Conservation (phyloP, 352 stramenopile species). For the Phytophthora boehmeriae region DNA sequence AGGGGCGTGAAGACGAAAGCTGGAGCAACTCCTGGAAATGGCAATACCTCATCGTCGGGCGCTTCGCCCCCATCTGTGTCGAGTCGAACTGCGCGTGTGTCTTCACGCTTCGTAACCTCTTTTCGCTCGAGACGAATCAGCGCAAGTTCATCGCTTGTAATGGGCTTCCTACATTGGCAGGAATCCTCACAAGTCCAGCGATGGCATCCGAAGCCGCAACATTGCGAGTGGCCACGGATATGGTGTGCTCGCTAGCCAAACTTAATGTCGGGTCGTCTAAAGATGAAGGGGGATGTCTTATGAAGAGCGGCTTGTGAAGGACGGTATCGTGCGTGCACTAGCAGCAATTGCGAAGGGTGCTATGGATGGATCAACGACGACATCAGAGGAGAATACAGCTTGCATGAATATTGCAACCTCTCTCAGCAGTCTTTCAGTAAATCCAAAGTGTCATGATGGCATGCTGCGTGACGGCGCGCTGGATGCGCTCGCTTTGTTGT, state of each 20-base stretch:
- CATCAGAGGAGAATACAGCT: constrained; percentile 36
- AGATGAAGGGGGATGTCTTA: constrained; percentile 28
- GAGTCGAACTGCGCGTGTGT: constrained; percentile 63
- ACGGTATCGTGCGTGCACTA: constrained; percentile 74
- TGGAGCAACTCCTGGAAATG: constrained; percentile 9
- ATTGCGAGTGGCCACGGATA: constrained; percentile 59
- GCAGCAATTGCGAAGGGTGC: constrained; percentile 60
- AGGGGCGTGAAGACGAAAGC: constrained; percentile 56
- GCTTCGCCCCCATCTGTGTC: constrained; percentile 38
- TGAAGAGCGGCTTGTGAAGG: constrained; percentile 72
- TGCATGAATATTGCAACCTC: constrained; percentile 72
- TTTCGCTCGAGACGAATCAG: constrained; percentile 62
- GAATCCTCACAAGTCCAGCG: constrained; percentile 51
- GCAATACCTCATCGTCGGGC: neutral
- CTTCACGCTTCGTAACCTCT: constrained; percentile 75
- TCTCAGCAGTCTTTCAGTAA: constrained; percentile 69
- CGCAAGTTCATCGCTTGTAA: constrained; percentile 65
- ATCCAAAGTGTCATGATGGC: constrained; percentile 62
- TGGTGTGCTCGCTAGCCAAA: constrained; percentile 72
- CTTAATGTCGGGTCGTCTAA: constrained; percentile 26
- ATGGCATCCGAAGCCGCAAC: constrained; percentile 56
- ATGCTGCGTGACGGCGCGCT: constrained; percentile 82
- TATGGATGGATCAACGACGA: constrained; percentile 27
- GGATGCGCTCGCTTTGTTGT: constrained; percentile 56
- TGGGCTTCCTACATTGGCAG: constrained; percentile 67